Evolutionary conservation across 2,329 filamentous ascomycete species (phyloP).

Genomic region (Penicillium sp.): DNA sequence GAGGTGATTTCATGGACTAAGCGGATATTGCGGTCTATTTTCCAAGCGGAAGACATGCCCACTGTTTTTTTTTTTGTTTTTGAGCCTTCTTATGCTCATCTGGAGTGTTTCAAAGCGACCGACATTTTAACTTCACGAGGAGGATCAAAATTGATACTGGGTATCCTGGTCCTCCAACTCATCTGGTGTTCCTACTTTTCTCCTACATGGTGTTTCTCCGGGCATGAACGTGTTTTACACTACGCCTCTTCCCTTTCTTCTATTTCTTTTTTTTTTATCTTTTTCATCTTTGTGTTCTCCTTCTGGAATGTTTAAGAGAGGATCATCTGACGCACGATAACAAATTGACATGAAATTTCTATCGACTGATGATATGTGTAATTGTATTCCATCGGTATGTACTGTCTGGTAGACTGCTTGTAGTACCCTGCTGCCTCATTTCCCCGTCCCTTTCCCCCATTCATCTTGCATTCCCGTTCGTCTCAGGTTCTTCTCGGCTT

Average conservation of each 20-base stretch:
- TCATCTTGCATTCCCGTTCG: not conserved
- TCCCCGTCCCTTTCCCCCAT: too few species aligned
- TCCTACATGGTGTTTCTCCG: not conserved
- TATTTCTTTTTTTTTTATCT: not conserved
- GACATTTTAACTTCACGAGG: not conserved
- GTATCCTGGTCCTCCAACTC: not conserved
- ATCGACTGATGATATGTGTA: not conserved
- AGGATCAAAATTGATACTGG: constrained; percentile 1
- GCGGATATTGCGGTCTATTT: not conserved
- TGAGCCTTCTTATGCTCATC: not conserved
- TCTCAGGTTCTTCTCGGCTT: not conserved
- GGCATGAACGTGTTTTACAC: not conserved
- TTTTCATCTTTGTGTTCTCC: constrained; percentile 2
- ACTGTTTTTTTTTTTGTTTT: constrained; percentile 5
- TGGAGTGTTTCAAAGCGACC: not conserved
- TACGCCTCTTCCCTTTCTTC: too few species aligned
- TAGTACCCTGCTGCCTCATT: too few species aligned
- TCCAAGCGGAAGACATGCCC: not conserved
- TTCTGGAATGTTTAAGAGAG: constrained; percentile 11
- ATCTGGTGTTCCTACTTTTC: not conserved
- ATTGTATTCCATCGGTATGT: not conserved
- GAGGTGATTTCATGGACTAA: constrained; percentile 97
- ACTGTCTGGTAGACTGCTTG: not conserved
- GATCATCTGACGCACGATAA: not conserved
- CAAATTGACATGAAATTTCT: constrained; percentile 5